A percentile compares a stretch with the other conserved stretches of the same genome.
Conservation (phyloP, 345 rosid species). For the Melaleuca quinquenervia region DNA sequence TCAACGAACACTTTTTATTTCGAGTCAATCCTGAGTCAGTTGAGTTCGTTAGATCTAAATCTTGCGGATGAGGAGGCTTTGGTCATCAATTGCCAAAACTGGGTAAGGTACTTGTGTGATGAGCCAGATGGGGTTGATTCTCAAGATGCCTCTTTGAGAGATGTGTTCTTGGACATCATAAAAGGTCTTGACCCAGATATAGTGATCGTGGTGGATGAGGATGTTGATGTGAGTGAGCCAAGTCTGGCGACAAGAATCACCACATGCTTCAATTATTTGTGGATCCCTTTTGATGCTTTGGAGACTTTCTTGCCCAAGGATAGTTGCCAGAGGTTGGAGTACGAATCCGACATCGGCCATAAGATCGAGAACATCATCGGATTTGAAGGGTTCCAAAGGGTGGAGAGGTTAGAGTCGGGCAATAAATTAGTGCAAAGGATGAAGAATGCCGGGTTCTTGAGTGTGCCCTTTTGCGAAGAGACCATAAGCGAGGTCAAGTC, state of each 20-base stretch:
- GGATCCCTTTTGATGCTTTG: conserved; percentile 70
- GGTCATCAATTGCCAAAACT: conserved; percentile 57
- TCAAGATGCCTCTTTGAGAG: conserved; percentile 15
- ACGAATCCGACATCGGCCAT: conserved; percentile 51
- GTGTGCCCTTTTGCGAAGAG: conserved; percentile 44
- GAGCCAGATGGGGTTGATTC: conserved; percentile 6
- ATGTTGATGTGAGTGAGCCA: conserved; percentile 36
- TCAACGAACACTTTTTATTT: neutral
- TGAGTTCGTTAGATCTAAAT: conserved; percentile 19
- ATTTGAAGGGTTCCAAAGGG: conserved; percentile 37
- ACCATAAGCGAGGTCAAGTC: conserved; percentile 37
- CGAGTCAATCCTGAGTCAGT: conserved; percentile 22
- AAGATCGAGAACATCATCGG: conserved; percentile 49
- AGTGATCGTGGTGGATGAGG: conserved; percentile 46
- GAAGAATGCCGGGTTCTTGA: conserved; percentile 29
- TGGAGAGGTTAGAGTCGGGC: conserved; percentile 46
- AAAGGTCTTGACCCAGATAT: conserved; percentile 38
- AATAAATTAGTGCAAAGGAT: conserved; percentile 31
- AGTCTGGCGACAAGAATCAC: conserved; percentile 41
- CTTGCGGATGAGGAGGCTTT: conserved; percentile 45
- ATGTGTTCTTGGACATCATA: conserved; percentile 27
- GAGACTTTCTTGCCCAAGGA: conserved; percentile 66
- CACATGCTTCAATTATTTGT: conserved; percentile 51
- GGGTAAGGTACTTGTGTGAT: conserved; percentile 48
- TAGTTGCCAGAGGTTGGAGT: conserved; percentile 45